A percentile compares a stretch with the other conserved stretches of the same genome.
These are phyloP conservation scores for Canavalia gladiata DNA, from an alignment of 306 rosid species.

Conservation along the genomic window DNA sequence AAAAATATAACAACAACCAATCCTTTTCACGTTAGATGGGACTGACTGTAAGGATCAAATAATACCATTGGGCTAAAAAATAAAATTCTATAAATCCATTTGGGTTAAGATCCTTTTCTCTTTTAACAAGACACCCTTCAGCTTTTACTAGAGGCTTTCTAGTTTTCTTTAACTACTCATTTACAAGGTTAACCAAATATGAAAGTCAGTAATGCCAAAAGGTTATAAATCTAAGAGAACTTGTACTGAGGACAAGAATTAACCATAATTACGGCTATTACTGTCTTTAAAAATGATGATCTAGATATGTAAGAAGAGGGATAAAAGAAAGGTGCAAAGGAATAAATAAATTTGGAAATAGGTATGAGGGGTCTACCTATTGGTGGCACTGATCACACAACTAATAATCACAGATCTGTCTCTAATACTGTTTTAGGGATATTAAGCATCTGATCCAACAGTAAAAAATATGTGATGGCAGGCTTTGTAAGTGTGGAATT, in stretches of 20 bases:
- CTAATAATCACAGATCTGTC: conserved; percentile 2
- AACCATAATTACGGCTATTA: conserved; percentile 11
- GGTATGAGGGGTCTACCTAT: conserved; percentile 25
- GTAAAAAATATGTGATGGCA: conserved; percentile 14
- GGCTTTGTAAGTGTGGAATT: conserved; percentile 16
- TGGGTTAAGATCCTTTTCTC: not conserved
- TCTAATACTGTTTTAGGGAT: conserved; percentile 1
- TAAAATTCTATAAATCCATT: not conserved
- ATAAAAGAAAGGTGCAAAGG: not conserved
- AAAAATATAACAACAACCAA: conserved; percentile 1
- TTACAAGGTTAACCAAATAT: conserved; percentile 6
- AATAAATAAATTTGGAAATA: conserved; percentile 28
- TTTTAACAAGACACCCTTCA: conserved; percentile 18
- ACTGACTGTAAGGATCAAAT: not conserved
- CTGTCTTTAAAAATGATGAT: conserved; percentile 2
- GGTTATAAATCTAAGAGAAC: conserved; percentile 23
- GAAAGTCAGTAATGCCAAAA: conserved; percentile 7
- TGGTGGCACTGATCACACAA: conserved; percentile 26
- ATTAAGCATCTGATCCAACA: conserved; percentile 33
- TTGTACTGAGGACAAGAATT: conserved; percentile 24
- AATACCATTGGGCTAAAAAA: not conserved
- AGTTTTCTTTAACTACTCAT: conserved; percentile 18
- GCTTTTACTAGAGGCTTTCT: conserved; percentile 20
- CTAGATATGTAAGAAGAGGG: conserved; percentile 10
- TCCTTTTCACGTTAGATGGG: not conserved